Evolutionary conservation across 768 basidiomycete genomes (phyloP).

Genomic region (Austroboletus festivus): DNA sequence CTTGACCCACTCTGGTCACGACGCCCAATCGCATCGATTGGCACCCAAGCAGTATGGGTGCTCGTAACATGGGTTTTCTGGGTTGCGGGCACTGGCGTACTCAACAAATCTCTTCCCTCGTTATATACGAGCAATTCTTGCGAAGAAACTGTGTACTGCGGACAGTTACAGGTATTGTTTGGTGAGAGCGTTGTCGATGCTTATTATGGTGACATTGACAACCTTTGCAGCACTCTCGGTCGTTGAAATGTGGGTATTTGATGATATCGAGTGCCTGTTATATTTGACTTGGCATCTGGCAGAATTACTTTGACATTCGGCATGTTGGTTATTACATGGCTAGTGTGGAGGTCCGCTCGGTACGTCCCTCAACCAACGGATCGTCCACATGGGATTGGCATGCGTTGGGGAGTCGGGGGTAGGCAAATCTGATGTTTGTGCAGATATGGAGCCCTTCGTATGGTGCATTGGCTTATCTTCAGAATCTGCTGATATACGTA

Average conservation of each 20-base stretch:
- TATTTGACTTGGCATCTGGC: slow-evolving; percentile 10
- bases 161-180: slow-evolving; percentile 53
- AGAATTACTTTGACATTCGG: slow-evolving; percentile 48
- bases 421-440: slow-evolving; percentile 3
- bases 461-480: not conserved
- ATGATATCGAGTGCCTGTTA: not conserved
- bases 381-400: slow-evolving; percentile 9
- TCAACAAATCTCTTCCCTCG: slow-evolving; percentile 48
- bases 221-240: slow-evolving; percentile 43
- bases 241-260: slow-evolving; percentile 45
- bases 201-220: not conserved
- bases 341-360: slow-evolving; percentile 51
- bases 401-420: slow-evolving; percentile 3
- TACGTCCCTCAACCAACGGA: slow-evolving; percentile 32
- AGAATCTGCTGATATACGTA: not conserved
- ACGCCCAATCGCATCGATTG: slow-evolving; percentile 52
- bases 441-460: not conserved
- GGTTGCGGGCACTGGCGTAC: slow-evolving; percentile 51
- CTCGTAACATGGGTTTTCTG: slow-evolving; percentile 58
- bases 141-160: slow-evolving; percentile 46
- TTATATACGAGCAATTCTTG: slow-evolving; percentile 43
- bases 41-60: slow-evolving; percentile 58
- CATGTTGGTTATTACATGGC: slow-evolving; percentile 47
- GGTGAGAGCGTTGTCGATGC: slow-evolving; percentile 33
- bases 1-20: slow-evolving; percentile 57